Conservation (phyloP, 345 rosid genomes). For the Salix koriyanagi region DNA sequence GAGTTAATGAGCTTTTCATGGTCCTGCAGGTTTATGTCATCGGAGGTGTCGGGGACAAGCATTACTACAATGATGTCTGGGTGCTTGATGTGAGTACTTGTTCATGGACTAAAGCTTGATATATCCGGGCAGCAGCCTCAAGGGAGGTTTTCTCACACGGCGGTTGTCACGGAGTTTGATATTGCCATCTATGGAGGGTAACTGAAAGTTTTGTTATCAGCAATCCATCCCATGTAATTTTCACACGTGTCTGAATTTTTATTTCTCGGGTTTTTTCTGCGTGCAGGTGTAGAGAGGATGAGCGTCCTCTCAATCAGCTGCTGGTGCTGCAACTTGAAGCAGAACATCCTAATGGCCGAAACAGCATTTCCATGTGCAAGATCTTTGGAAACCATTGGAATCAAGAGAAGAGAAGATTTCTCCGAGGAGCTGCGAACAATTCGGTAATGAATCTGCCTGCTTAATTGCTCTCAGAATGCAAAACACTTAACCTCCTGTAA, state of each 20-base stretch:
- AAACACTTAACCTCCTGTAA: background rate
- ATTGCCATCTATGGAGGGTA: constrained; percentile 71
- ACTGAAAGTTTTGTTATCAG: background rate
- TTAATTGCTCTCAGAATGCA: background rate
- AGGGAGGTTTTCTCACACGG: constrained; percentile 76
- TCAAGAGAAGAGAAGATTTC: constrained; percentile 32
- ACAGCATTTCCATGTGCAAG: constrained; percentile 36
- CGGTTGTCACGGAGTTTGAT: constrained; percentile 40
- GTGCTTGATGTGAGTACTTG: constrained; percentile 39
- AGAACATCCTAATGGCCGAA: constrained; percentile 32
- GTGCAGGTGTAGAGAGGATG: constrained; percentile 69
- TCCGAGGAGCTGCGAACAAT: constrained; percentile 22
- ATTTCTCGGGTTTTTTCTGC: background rate
- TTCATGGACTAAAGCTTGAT: constrained; percentile 52
- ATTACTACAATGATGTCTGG: constrained; percentile 70
- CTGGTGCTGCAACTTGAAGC: constrained; percentile 50
- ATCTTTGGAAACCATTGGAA: constrained; percentile 45
- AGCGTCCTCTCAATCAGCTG: constrained; percentile 63
- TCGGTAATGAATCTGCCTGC: constrained; percentile 18
- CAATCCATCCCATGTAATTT: background rate
- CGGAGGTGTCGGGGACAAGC: constrained; percentile 74
- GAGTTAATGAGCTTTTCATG: background rate
- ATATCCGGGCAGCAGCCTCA: constrained; percentile 57
- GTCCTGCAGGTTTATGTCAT: constrained; percentile 50
- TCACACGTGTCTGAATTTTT: background rate